phyloP scores from a whole-genome alignment of 805 yeast genomes.

The Isabelozyma pseudorhagii region DNA sequence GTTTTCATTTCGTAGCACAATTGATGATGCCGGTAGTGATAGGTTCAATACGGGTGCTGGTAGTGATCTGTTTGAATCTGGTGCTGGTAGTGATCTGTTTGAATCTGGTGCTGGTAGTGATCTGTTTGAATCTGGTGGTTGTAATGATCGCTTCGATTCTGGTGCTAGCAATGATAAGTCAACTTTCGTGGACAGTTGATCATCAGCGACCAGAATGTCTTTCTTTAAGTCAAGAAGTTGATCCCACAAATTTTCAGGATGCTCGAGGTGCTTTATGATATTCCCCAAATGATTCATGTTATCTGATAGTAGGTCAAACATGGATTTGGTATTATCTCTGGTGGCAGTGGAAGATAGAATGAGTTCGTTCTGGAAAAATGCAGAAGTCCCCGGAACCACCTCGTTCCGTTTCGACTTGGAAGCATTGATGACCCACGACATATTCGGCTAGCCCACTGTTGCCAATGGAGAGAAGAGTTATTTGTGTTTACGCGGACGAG shows the following conservation, averaged over 20 bases:
- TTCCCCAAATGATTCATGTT: not conserved
- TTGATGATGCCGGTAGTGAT: too few relatives aligned
- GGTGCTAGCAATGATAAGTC: too few relatives aligned
- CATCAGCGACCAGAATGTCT: too few relatives aligned
- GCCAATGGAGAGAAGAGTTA: not conserved
- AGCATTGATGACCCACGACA: slow-evolving; percentile 34
- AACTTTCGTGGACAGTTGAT: too few relatives aligned
- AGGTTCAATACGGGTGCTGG: too few relatives aligned
- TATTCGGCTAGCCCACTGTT: not conserved
- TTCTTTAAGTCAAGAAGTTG: not conserved
- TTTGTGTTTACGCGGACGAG: not conserved
- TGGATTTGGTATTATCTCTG: not conserved
- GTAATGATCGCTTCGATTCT: too few relatives aligned
- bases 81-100: too few relatives aligned
- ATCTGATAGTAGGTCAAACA: not conserved
- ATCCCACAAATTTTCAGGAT: not conserved
- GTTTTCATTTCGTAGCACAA: too few relatives aligned
- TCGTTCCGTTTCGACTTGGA: slow-evolving; percentile 21
- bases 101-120: too few relatives aligned
- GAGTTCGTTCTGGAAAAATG: slow-evolving; percentile 45
- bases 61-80: too few relatives aligned
- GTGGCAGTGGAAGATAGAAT: not conserved
- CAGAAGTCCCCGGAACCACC: slow-evolving; percentile 50
- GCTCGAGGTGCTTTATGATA: not conserved
- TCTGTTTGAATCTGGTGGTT: too few relatives aligned